A percentile compares a stretch with the other conserved stretches of the same genome.
phyloP scores from a whole-genome alignment of 2,329 filamentous ascomycete genomes.

The Trichoderma atrobrunneum region DNA sequence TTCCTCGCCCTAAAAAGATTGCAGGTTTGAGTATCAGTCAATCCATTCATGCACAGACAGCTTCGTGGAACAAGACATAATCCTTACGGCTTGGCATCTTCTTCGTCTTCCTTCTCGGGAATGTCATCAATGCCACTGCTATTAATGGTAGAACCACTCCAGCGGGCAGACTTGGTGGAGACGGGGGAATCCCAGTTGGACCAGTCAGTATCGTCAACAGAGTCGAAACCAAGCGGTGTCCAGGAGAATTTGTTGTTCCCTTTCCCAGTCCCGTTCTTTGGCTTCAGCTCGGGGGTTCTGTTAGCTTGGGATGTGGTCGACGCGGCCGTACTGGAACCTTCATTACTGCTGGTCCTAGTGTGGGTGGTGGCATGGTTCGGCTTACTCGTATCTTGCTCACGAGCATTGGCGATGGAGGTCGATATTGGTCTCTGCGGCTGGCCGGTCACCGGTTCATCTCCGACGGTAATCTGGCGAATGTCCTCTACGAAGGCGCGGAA shows the following conservation, averaged over 20 bases:
- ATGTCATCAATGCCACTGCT: slow-evolving; percentile 43
- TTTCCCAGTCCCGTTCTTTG: slow-evolving; percentile 40
- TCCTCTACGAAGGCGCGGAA: slow-evolving; percentile 95
- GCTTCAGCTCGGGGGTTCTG: slow-evolving; percentile 30
- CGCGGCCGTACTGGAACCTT: slow-evolving; percentile 36
- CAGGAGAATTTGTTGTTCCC: slow-evolving; percentile 60
- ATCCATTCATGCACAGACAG: slow-evolving; percentile 1
- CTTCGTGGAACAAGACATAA: not conserved
- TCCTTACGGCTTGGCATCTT: slow-evolving; percentile 49
- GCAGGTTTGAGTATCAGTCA: not conserved
- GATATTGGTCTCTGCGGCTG: slow-evolving; percentile 29
- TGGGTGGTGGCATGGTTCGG: slow-evolving; percentile 36
- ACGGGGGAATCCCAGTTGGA: slow-evolving; percentile 60
- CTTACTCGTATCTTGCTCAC: slow-evolving; percentile 19
- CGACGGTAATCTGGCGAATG: slow-evolving; percentile 89
- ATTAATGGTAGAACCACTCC: slow-evolving; percentile 61
- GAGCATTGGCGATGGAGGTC: slow-evolving; percentile 30
- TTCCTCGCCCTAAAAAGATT: slow-evolving; percentile 14
- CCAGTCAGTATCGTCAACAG: slow-evolving; percentile 62
- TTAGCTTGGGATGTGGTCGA: slow-evolving; percentile 35
- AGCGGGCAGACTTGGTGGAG: slow-evolving; percentile 56
- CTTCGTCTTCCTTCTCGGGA: slow-evolving; percentile 49
- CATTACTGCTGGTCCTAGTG: slow-evolving; percentile 42
- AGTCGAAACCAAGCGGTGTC: slow-evolving; percentile 57
- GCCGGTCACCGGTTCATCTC: slow-evolving; percentile 78